Conservation (phyloP, 2,329 filamentous ascomycete species). For the Pseudonectria buxi region DNA sequence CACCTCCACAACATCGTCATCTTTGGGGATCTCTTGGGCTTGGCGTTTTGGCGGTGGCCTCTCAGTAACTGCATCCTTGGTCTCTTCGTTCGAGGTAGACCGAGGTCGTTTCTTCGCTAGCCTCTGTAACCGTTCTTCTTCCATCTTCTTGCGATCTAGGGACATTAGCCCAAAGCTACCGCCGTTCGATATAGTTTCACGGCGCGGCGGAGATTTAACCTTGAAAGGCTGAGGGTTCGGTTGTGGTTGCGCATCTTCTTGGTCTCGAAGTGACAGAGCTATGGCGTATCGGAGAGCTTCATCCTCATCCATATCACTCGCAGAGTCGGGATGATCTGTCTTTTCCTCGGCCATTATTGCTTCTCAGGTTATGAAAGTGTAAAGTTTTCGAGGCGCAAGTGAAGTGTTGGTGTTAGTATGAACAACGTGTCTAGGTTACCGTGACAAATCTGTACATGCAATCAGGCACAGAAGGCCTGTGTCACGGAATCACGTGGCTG, state of each 20-base stretch:
- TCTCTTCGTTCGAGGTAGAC: too few species aligned
- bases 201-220: constrained; percentile 10
- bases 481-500: too few species aligned
- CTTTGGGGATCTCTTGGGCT: constrained; percentile 13
- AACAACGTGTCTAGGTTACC: too few species aligned
- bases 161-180: constrained; percentile 36
- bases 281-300: constrained; percentile 56
- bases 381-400: neutral
- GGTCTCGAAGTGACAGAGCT: constrained; percentile 45
- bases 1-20: constrained; percentile 22
- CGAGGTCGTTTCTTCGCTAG: constrained; percentile 45
- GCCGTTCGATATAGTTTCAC: constrained; percentile 12
- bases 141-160: constrained; percentile 76
- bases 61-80: too few species aligned
- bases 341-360: constrained; percentile 16
- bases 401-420: too few species aligned
- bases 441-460: too few species aligned
- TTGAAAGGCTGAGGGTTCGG: constrained; percentile 12
- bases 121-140: constrained; percentile 71
- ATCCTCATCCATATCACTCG: constrained; percentile 42
- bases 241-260: constrained; percentile 5
- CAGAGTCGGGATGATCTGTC: constrained; percentile 20
- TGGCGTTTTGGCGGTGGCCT: too few species aligned
- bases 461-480: too few species aligned
- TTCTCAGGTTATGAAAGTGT: constrained; percentile 3